A percentile compares a stretch with the other conserved stretches of the same genome.
phyloP scores from a whole-genome alignment of 2,329 filamentous ascomycete genomes.

The Tolypocladium ovalisporum region DNA sequence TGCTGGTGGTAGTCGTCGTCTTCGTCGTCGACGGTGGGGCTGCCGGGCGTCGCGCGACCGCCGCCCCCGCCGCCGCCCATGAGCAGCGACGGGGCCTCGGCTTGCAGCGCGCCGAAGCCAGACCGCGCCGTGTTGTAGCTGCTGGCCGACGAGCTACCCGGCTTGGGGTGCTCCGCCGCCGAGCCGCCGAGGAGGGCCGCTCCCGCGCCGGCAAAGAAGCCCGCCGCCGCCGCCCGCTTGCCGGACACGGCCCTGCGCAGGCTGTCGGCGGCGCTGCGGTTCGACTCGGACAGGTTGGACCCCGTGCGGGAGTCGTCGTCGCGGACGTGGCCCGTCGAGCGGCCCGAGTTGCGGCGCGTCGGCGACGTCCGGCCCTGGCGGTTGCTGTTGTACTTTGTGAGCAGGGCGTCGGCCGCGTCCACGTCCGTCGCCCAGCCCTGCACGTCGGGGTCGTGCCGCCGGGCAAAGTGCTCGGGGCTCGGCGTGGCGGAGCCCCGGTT shows the following conservation, averaged over 20 bases:
- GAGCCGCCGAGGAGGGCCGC: neutral
- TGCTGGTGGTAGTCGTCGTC: slow-evolving; percentile 14
- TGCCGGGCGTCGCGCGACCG: slow-evolving; percentile 9
- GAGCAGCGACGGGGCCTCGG: slow-evolving; percentile 39
- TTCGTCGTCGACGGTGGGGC: neutral
- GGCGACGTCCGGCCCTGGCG: slow-evolving; percentile 26
- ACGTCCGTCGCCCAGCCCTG: slow-evolving; percentile 48
- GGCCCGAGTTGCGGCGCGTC: slow-evolving; percentile 23
- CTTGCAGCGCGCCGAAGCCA: slow-evolving; percentile 39
- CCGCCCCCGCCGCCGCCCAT: slow-evolving; percentile 7
- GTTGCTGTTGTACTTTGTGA: slow-evolving; percentile 30
- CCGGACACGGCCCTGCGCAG: slow-evolving; percentile 23
- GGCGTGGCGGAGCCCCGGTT: slow-evolving; percentile 24
- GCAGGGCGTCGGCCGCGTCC: slow-evolving; percentile 41
- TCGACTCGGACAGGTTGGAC: slow-evolving; percentile 46
- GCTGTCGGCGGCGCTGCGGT: slow-evolving; percentile 32
- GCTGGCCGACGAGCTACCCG: slow-evolving; percentile 29
- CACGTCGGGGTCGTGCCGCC: slow-evolving; percentile 37
- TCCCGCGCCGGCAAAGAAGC: neutral
- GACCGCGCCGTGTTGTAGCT: slow-evolving; percentile 44
- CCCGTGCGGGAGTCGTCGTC: slow-evolving; percentile 42
- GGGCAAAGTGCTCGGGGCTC: slow-evolving; percentile 25
- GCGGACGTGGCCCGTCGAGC: slow-evolving; percentile 19
- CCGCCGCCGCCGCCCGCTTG: slow-evolving; percentile 9
- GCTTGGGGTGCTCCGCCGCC: slow-evolving; percentile 18